These are phyloP conservation scores for Annona squamosa DNA, from an alignment of 164 flowering plant genomes.

Conservation along the genomic window DNA sequence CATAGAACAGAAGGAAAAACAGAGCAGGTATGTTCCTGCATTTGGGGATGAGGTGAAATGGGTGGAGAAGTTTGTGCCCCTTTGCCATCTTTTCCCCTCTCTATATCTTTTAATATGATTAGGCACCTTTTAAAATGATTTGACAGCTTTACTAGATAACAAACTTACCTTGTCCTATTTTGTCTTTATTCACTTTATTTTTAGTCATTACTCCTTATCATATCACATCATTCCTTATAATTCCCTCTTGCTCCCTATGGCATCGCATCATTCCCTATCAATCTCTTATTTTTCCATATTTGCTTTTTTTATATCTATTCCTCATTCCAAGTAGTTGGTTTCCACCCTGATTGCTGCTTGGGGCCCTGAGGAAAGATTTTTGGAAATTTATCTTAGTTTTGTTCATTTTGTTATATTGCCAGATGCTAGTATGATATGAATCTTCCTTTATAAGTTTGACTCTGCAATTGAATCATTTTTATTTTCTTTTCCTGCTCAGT, in stretches of 20 bases:
- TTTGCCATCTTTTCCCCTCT: neutral
- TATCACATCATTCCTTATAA: too few species aligned
- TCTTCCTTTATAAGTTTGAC: too few species aligned
- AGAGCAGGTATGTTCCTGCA: constrained; percentile 55
- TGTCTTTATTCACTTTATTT: neutral
- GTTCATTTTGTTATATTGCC: neutral
- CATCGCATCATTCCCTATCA: too few species aligned
- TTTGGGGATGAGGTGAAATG: neutral
- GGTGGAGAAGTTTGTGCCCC: neutral
- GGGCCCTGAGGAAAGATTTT: neutral
- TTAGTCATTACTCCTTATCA: too few species aligned
- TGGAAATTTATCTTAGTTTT: neutral
- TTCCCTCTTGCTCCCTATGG: too few species aligned
- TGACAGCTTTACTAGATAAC: neutral
- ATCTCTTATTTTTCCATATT: too few species aligned
- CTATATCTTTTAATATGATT: neutral
- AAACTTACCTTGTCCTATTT: neutral
- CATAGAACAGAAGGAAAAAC: constrained; percentile 62
- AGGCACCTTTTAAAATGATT: neutral
- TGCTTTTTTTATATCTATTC: too few species aligned
- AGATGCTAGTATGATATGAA: neutral
- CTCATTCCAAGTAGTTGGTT: neutral
- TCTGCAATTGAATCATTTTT: neutral
- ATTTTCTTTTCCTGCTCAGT: constrained; percentile 26
- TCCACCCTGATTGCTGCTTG: neutral